Evolutionary conservation across 768 basidiomycete genomes (phyloP), one percentile per base, ranked within the genome.

Genomic region (Cyclocybe aegerita): DNA sequence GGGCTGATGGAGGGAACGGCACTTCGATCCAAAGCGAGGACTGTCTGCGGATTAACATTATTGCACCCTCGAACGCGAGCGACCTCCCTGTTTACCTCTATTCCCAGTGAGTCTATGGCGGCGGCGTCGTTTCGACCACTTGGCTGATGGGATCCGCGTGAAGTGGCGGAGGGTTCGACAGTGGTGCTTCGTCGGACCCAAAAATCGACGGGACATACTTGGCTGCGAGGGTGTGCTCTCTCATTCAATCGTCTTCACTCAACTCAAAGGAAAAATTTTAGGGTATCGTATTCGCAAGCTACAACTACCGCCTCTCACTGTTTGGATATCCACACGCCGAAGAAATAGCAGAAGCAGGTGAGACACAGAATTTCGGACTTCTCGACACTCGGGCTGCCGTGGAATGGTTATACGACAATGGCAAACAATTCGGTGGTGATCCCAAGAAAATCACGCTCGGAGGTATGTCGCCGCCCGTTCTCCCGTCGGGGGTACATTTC

Each of bases 331-430:
- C 74, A 6, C 69, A 71, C 16, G 65, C 72, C 35, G 58, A 67
- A 32, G 74, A 77, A 55, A 64, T 75, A 9, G 67, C 66, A 7
- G 61, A 63, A 55, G 60, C 48, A 49, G 67, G 63, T 6, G 41
- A 60, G 44, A 68, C 68, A 4, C 68, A 68, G 43, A 83, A 82
- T 55, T 63, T 81, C 14, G 82, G 81, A 7, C 59, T 83, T 33
- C 66, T 70, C 41, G 81, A 83, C 58, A 75, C 77, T 41, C 65
- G 72, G 4, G 65, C 70, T 35, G 76, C 76, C 2, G 63, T 79
- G 14, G 64, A 70, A 47, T 78, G 76, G 76, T 59, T 78, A 2
- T 62, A 70, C 34, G 60, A 65, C 17, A 71, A 79, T 43, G 76
- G 75, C 14, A 55, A 55, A n/a, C 49, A 57, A 4, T 77, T 77